Conservation (phyloP, 495 filamentous ascomycete species). For the Sordaria brevicollis region DNA sequence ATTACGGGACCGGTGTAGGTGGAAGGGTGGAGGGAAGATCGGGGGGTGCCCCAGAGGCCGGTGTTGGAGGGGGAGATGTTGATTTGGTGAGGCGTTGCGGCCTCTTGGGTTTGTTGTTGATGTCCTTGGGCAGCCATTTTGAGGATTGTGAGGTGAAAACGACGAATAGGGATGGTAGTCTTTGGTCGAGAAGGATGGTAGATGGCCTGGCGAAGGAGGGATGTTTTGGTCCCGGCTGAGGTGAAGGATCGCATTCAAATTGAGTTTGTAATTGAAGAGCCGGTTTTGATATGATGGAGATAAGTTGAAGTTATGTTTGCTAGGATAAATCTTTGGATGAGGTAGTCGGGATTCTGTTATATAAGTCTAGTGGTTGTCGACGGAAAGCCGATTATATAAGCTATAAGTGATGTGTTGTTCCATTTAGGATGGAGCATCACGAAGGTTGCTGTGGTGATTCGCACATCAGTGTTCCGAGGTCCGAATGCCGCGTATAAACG, state of each 20-base stretch:
- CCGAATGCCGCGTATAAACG: background rate
- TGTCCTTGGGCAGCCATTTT: too few relatives aligned
- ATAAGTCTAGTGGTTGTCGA: background rate
- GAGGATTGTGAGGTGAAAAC: background rate
- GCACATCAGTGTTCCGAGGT: background rate
- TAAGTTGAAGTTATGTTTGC: background rate
- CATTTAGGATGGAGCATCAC: background rate
- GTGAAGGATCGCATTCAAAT: background rate
- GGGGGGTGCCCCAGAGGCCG: slow-evolving; percentile 40
- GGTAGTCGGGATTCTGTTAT: background rate
- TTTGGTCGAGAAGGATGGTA: background rate
- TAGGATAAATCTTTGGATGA: background rate
- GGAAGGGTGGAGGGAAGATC: background rate
- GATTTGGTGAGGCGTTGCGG: slow-evolving; percentile 45
- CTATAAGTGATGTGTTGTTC: background rate
- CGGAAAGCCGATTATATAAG: background rate
- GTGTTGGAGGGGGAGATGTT: slow-evolving; percentile 44
- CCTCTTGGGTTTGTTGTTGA: too few relatives aligned
- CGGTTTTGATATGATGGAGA: background rate
- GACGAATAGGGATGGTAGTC: background rate
- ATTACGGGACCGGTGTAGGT: slow-evolving; percentile 42
- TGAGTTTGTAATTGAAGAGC: background rate
- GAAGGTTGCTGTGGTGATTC: background rate
- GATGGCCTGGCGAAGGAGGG: background rate
- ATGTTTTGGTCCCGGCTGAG: background rate